Conservation (phyloP, 2,329 filamentous ascomycete genomes). For the Nigrospora sphaerica region DNA sequence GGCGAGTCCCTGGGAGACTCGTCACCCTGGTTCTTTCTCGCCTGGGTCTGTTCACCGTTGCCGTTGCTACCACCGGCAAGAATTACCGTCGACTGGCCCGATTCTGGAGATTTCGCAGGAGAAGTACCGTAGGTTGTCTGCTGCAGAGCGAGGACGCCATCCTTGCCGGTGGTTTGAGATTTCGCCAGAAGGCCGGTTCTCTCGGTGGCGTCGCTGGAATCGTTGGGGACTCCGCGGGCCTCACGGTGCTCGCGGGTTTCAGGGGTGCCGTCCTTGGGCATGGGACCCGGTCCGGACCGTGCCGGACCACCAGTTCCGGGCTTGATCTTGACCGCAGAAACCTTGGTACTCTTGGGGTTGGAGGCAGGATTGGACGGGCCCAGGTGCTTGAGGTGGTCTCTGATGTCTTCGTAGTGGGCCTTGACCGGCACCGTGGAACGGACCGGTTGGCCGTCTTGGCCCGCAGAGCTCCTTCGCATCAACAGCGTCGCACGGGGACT, state of each 20-base stretch:
- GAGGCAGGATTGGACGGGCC: conserved; percentile 61
- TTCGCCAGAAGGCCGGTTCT: conserved; percentile 37
- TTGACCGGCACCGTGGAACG: conserved; percentile 46
- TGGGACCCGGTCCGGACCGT: conserved; percentile 12
- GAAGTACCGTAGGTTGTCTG: conserved; percentile 41
- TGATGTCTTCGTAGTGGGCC: conserved; percentile 56
- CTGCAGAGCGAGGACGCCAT: conserved; percentile 56
- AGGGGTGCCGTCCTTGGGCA: conserved; percentile 10
- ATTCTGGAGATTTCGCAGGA: conserved; percentile 6
- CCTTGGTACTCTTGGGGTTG: conserved; percentile 55
- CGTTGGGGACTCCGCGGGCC: conserved; percentile 5
- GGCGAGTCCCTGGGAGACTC: conserved; percentile 1
- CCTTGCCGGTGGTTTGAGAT: conserved; percentile 48
- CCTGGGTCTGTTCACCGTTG: neutral
- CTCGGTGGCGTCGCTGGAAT: conserved; percentile 24
- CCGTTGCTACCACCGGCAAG: neutral
- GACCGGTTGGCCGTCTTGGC: conserved; percentile 43
- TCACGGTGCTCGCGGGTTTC: conserved; percentile 9
- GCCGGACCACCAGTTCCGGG: conserved; percentile 22
- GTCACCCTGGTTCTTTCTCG: neutral
- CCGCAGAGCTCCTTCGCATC: conserved; percentile 50
- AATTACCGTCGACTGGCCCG: conserved; percentile 8
- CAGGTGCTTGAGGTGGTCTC: conserved; percentile 56
- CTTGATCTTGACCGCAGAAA: conserved; percentile 63
- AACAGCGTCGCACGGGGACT: conserved; percentile 51